These are phyloP conservation scores for Hypoxylon rickii DNA, from an alignment of 495 filamentous ascomycete genomes.

Conservation along the genomic window DNA sequence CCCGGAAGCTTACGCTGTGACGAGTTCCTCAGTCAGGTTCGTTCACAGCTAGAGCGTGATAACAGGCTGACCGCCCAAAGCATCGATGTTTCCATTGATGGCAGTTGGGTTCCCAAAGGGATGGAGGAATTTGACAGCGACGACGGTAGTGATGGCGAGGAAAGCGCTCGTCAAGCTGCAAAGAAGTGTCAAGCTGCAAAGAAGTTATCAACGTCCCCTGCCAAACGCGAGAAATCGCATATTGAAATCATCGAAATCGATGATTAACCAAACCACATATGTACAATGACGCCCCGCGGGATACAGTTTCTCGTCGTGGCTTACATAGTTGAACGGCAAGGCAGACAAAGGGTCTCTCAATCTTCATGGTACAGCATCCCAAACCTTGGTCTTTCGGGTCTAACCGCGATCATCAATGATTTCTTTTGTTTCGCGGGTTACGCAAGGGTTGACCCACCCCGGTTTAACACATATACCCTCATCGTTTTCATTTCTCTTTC, in stretches of 20 bases:
- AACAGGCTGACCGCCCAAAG: slow-evolving; percentile 55
- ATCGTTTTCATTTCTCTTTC: not conserved
- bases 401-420: no score
- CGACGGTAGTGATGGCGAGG: slow-evolving; percentile 24
- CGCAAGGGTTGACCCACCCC: no score
- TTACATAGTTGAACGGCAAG: no score
- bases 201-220: not conserved
- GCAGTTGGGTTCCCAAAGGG: slow-evolving; percentile 59
- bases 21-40: slow-evolving; percentile 67
- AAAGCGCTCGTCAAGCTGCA: not conserved
- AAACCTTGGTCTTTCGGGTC: no score
- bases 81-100: slow-evolving; percentile 61
- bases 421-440: no score
- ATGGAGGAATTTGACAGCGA: slow-evolving; percentile 34
- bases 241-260: slow-evolving; percentile 37
- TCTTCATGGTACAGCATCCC: no score
- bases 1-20: slow-evolving; percentile 72
- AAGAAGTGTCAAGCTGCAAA: not conserved
- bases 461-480: not conserved
- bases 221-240: not conserved
- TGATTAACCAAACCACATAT: slow-evolving; percentile 5
- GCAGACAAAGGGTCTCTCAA: no score
- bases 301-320: no score
- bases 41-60: slow-evolving; percentile 48
- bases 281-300: no score